Evolutionary conservation across 495 filamentous ascomycete species (phyloP), one percentile per base, ranked within the genome.

Genomic region (Aspergillus hancockii): DNA sequence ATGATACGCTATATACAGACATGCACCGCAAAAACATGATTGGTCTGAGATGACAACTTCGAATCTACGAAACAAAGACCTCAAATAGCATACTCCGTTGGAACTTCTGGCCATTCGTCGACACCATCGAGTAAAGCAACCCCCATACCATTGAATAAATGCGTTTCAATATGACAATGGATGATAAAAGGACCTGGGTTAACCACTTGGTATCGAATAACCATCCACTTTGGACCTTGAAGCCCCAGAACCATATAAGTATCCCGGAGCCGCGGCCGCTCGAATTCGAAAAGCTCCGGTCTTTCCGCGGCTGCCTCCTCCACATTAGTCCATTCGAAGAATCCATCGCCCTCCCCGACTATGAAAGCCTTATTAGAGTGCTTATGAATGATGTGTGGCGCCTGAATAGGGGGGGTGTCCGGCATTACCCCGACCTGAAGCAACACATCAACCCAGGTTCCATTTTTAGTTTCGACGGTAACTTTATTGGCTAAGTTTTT

Each of bases 341-440:
- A 58, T 0, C 83, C 83, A 0, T 46, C 57, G 3, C 82, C 84
- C 34, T 67, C 57, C 0, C 85, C 85, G 55, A 87, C 80, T 28
- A 81, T 67, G 59, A 78, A 85, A 55, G 74, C 79, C 57, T 85
- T 86, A 66, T 81, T 87, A 21, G 77, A 81, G 67, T 88, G 85
- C 63, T 87, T 87, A 70, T 88, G 85, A 52, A 88, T 81, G 0
- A 81, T 79, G 55, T 88, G 85, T 36, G 78, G 67, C 0, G 78
- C 72, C 51, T 74, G 66, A 5, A 77, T 56, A 8, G 73, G 63
- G 1, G 66, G 62, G 12, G 58, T 51, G 43, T 47, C 8, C 9
- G 43, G 43, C 43, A 47, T 47, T 2, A 47, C 2, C 8, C 43
- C 43, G 1, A 73, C 67, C 38, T 74, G 65, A 36, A 85, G 68